phyloP scores from a whole-genome alignment of 2,329 filamentous ascomycete genomes.

The Parasarocladium wereldwijsianum region DNA sequence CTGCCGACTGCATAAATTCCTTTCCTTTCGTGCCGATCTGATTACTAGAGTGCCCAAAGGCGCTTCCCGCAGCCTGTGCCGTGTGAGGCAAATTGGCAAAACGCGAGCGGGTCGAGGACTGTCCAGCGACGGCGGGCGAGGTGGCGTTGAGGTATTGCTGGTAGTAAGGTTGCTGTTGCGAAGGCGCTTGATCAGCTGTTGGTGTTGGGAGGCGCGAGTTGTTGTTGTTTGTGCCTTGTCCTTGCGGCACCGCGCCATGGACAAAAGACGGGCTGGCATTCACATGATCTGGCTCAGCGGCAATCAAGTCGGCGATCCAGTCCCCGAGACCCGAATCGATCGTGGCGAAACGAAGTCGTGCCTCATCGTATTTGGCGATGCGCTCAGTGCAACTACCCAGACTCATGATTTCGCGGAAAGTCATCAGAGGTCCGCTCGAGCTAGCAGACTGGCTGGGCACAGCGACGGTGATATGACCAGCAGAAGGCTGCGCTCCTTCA shows the following conservation, averaged over 20 bases:
- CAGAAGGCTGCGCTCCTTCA: too few relatives aligned
- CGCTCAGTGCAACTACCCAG: conserved; percentile 52
- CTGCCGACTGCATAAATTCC: conserved; percentile 73
- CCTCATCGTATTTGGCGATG: conserved; percentile 58
- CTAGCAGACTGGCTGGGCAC: conserved; percentile 4
- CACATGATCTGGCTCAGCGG: conserved; percentile 32
- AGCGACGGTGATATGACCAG: too few relatives aligned
- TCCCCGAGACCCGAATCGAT: conserved; percentile 60
- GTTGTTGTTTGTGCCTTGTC: conserved; percentile 1
- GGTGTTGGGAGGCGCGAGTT: conserved; percentile 1
- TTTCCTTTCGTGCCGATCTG: conserved; percentile 75
- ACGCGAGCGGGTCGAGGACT: conserved; percentile 20
- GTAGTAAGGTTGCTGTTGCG: conserved; percentile 36
- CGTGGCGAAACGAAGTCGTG: conserved; percentile 52
- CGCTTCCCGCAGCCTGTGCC: conserved; percentile 25
- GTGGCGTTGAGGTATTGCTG: conserved; percentile 39
- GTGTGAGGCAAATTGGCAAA: conserved; percentile 19
- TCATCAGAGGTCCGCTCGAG: conserved; percentile 25
- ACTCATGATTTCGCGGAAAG: conserved; percentile 65
- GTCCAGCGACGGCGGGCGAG: conserved; percentile 12
- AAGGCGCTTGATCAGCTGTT: conserved; percentile 7
- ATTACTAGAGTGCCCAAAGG: conserved; percentile 38
- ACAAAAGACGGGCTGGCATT: conserved; percentile 18
- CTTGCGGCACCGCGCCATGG: conserved; percentile 6
- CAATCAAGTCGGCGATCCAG: conserved; percentile 35